These are phyloP conservation scores for Macrophomina tecta DNA, from an alignment of 2,329 filamentous ascomycete species.

Conservation along the genomic window DNA sequence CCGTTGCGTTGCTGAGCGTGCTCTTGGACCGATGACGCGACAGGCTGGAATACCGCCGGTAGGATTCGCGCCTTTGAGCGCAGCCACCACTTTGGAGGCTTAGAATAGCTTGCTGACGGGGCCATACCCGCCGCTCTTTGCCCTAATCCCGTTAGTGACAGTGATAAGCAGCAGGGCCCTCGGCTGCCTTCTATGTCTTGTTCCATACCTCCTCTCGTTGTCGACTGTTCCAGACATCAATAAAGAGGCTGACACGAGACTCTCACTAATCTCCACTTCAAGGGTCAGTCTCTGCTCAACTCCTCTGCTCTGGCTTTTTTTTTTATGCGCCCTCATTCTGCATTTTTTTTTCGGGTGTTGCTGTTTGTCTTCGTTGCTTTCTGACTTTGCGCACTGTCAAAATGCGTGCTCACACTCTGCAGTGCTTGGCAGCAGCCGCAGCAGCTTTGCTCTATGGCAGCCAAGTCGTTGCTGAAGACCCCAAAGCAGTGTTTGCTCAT, in stretches of 20 bases:
- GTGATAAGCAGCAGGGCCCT: constrained; percentile 7
- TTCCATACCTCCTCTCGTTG: not conserved
- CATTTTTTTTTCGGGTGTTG: not conserved
- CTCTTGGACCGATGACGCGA: not conserved
- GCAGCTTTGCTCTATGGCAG: not conserved
- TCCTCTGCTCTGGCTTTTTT: too few relatives aligned
- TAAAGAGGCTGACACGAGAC: constrained; percentile 23
- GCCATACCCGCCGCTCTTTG: not conserved
- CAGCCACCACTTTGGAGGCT: constrained; percentile 5
- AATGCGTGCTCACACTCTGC: not conserved
- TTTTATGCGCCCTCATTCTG: not conserved
- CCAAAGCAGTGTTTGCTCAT: constrained; percentile 11
- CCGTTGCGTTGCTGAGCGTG: not conserved
- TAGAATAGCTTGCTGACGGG: constrained; percentile 6
- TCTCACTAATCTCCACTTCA: constrained; percentile 4
- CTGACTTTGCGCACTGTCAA: not conserved
- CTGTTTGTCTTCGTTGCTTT: constrained; percentile 3
- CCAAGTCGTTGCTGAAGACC: not conserved
- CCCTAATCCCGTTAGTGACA: not conserved
- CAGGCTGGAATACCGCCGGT: not conserved
- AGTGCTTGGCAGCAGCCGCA: not conserved
- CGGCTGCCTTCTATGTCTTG: not conserved
- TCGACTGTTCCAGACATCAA: not conserved
- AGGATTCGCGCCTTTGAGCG: constrained; percentile 15
- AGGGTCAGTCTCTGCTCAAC: not conserved